Conservation (phyloP, 257 asterid species). For the Buddleja alternifolia region DNA sequence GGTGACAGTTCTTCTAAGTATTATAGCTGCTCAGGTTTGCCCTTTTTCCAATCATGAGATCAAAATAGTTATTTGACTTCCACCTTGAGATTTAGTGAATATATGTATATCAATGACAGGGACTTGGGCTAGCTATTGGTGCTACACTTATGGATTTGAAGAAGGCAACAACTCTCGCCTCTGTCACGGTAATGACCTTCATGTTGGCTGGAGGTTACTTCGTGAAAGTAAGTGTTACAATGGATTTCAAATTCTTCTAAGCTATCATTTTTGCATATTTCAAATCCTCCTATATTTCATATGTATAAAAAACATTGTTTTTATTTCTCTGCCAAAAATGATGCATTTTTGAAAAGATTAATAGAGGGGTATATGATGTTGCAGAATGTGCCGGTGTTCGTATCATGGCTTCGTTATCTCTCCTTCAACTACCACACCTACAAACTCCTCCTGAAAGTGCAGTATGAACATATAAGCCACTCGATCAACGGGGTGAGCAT, state of each 20-base stretch:
- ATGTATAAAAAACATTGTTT: background rate
- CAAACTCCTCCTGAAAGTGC: constrained; percentile 94
- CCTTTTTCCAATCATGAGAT: constrained; percentile 19
- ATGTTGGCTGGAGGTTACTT: constrained; percentile 95
- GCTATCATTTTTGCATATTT: too few relatives aligned
- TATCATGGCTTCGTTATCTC: constrained; percentile 92
- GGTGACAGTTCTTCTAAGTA: constrained; percentile 76
- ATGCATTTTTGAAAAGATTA: background rate
- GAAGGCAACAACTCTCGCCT: constrained; percentile 89
- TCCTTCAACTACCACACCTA: constrained; percentile 97
- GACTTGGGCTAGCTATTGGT: constrained; percentile 88
- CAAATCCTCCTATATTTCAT: background rate
- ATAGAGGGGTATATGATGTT: constrained; percentile 23
- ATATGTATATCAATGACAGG: constrained; percentile 44
- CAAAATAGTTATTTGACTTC: background rate
- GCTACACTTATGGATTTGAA: constrained; percentile 89
- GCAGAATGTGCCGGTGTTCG: constrained; percentile 89
- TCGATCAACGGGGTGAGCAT: constrained; percentile 66
- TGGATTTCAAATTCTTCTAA: background rate
- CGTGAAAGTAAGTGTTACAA: constrained; percentile 57
- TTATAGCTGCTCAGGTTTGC: constrained; percentile 88
- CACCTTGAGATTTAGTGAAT: constrained; percentile 3
- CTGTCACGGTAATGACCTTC: constrained; percentile 94
- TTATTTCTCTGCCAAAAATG: too few relatives aligned
- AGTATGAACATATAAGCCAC: constrained; percentile 69